phyloP scores from a whole-genome alignment of 805 yeast species.

The Nakazawaea pomicola region DNA sequence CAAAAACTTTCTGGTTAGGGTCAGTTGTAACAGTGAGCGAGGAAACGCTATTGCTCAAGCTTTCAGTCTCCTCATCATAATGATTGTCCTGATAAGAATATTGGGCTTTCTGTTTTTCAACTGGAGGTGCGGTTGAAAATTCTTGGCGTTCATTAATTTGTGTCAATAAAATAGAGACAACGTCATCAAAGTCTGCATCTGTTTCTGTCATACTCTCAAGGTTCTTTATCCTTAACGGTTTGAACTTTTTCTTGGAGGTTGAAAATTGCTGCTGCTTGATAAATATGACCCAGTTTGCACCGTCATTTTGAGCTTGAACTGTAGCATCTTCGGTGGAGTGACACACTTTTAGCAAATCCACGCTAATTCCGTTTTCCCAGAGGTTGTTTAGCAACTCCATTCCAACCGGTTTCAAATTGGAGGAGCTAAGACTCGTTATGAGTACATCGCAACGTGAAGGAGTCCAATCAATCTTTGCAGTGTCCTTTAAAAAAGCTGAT shows the following conservation, averaged over 20 bases:
- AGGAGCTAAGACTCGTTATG: constrained; percentile 61
- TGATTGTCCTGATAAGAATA: constrained; percentile 2
- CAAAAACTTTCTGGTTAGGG: constrained; percentile 49
- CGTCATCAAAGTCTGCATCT: constrained; percentile 71
- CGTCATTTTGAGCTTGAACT: constrained; percentile 59
- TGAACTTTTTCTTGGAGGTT: constrained; percentile 47
- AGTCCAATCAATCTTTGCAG: constrained; percentile 38
- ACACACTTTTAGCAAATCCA: constrained; percentile 56
- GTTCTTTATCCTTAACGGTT: constrained; percentile 72
- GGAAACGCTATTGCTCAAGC: constrained; percentile 18
- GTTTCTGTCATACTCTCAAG: constrained; percentile 54
- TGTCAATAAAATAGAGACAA: constrained; percentile 38
- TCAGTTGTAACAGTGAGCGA: constrained; percentile 23
- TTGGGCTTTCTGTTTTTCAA: constrained; percentile 1
- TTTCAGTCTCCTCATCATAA: constrained; percentile 18
- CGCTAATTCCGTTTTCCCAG: constrained; percentile 77
- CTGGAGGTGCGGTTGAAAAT: background rate
- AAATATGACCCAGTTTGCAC: constrained; percentile 71
- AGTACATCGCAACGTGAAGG: constrained; percentile 76
- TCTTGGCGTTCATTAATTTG: constrained; percentile 19
- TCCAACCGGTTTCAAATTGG: constrained; percentile 54
- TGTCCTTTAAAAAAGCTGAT: constrained; percentile 30
- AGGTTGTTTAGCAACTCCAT: constrained; percentile 55
- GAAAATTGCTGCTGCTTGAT: constrained; percentile 59
- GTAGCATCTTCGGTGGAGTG: constrained; percentile 57